Percentiles rank a stretch among this genome's conserved stretches.
phyloP scores from a whole-genome alignment of 768 basidiomycete species.

The Pilatotrama ljubarskyi region DNA sequence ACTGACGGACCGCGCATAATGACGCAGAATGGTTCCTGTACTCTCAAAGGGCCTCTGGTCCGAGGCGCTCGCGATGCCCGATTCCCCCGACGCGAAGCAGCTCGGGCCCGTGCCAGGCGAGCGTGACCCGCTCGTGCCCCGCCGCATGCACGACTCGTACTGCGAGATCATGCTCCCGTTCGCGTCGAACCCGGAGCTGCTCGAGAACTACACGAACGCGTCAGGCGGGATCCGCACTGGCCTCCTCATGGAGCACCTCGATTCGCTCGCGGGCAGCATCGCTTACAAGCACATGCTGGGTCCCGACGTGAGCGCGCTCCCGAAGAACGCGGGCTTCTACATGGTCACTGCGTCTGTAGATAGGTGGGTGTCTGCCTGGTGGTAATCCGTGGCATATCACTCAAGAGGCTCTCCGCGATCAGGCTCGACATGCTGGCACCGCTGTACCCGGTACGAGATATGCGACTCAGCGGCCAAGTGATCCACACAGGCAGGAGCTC shows the following conservation, averaged over 20 bases:
- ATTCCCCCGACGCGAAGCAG: slow-evolving; percentile 24
- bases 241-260: slow-evolving; percentile 78
- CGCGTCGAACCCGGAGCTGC: slow-evolving; percentile 52
- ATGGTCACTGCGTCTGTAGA: slow-evolving; percentile 86
- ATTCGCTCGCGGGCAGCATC: slow-evolving; percentile 83
- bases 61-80: slow-evolving; percentile 37
- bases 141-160: slow-evolving; percentile 73
- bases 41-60: slow-evolving; percentile 58
- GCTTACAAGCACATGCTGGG: slow-evolving; percentile 83
- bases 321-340: slow-evolving; percentile 69
- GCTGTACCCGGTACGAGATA: slow-evolving; percentile 60
- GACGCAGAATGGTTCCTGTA: slow-evolving; percentile 53
- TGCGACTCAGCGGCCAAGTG: slow-evolving; percentile 78
- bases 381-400: neutral
- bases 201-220: slow-evolving; percentile 73
- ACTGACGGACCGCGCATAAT: neutral
- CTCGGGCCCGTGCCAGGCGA: slow-evolving; percentile 19
- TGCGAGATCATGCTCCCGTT: slow-evolving; percentile 67
- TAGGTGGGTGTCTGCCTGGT: slow-evolving; percentile 40
- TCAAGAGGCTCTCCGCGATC: neutral
- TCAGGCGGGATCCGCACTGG: slow-evolving; percentile 71
- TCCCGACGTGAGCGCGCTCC: slow-evolving; percentile 54
- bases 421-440: slow-evolving; percentile 70
- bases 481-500: slow-evolving; percentile 75
- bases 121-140: slow-evolving; percentile 35